A percentile compares a stretch with the other conserved stretches of the same genome.
Conservation (phyloP, 73 alveolate species). For the Paramecium primaurelia region DNA sequence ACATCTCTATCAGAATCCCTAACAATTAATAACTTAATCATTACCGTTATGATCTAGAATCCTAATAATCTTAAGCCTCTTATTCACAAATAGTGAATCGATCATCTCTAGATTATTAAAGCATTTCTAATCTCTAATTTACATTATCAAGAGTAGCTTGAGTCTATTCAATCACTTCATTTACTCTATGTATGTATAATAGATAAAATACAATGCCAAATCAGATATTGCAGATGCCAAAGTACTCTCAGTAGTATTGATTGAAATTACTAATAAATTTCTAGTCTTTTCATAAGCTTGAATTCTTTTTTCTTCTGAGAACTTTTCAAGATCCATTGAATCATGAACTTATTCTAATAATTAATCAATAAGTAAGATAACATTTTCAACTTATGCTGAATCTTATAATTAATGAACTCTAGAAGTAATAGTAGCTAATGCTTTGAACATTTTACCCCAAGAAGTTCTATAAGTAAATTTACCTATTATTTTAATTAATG, state of each 20-base stretch:
- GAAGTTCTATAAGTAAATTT: conserved; percentile 16
- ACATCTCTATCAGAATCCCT: conserved; percentile 13
- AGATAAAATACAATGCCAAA: neutral
- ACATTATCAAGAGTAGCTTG: conserved; percentile 30
- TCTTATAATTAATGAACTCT: neutral
- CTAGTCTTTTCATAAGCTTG: neutral
- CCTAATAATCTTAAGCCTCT: conserved; percentile 14
- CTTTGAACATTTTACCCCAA: conserved; percentile 38
- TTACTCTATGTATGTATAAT: neutral
- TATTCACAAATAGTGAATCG: neutral
- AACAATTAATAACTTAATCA: neutral
- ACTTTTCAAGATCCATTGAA: conserved; percentile 1
- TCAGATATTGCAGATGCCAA: conserved; percentile 5
- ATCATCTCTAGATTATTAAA: neutral
- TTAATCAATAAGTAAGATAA: neutral
- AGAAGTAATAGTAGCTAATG: conserved; percentile 35
- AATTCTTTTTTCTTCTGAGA: conserved; percentile 23
- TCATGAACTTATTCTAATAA: conserved; percentile 33
- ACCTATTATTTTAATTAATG: neutral
- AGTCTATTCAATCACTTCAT: conserved; percentile 3
- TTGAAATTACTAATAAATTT: neutral
- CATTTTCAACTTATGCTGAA: neutral
- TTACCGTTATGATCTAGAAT: neutral
- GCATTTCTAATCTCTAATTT: neutral
- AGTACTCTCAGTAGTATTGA: neutral